phyloP scores from a whole-genome alignment of 75 land plant genomes.

The Sequoiadendron giganteum region DNA sequence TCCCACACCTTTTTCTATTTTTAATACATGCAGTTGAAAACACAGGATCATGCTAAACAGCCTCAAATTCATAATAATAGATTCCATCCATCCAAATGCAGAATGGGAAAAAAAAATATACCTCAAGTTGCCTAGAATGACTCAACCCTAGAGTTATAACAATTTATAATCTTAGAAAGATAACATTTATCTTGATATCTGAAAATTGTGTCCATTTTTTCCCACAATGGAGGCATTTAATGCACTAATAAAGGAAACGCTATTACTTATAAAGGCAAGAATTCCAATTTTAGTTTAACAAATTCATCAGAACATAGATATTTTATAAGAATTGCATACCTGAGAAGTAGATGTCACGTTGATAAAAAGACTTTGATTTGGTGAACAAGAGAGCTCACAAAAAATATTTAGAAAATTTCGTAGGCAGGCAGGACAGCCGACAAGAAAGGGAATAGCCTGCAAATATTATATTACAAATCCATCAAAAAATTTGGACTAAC shows the following conservation, averaged over 20 bases:
- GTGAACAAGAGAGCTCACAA: conserved; percentile 95
- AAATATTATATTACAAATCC: neutral
- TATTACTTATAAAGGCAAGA: neutral
- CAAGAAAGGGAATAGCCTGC: conserved; percentile 97
- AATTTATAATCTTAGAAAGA: neutral
- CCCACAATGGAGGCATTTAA: neutral
- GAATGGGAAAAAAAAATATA: neutral
- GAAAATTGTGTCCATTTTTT: neutral
- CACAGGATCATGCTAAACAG: neutral
- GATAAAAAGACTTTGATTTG: conserved; percentile 90
- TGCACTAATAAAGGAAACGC: neutral
- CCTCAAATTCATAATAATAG: neutral
- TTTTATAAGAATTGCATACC: conserved; percentile 33
- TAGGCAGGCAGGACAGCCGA: conserved; percentile 98
- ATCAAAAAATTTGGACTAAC: neutral
- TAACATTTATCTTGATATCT: neutral
- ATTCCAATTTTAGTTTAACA: neutral
- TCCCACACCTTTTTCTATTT: too few species aligned
- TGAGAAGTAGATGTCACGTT: conserved; percentile 69
- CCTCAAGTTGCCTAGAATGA: neutral
- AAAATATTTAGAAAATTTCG: conserved; percentile 90
- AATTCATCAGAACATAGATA: neutral
- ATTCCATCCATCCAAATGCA: neutral
- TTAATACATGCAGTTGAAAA: neutral
- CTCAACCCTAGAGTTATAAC: neutral